Evolutionary conservation across 495 filamentous ascomycete genomes (phyloP).

Genomic region (Lophium mytilinum): DNA sequence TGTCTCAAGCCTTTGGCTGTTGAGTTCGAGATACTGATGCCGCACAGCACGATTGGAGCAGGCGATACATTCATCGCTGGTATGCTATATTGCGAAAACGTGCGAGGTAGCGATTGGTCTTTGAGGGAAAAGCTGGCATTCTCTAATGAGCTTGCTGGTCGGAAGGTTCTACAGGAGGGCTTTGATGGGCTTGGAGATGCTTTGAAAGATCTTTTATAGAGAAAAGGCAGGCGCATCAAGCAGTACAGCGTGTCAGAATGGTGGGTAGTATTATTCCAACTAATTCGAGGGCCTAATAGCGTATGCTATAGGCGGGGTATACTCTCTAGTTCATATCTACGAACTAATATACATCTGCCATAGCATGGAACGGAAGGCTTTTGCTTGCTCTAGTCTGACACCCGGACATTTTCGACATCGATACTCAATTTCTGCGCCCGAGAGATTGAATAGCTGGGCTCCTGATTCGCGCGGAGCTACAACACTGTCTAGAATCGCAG

Average conservation of each 20-base stretch:
- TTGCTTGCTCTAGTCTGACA: background rate
- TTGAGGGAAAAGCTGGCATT: conserved; percentile 46
- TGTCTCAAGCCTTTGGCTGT: conserved; percentile 26
- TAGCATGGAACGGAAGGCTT: background rate
- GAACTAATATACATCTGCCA: background rate
- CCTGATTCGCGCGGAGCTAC: background rate
- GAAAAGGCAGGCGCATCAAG: background rate
- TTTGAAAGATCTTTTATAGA: background rate
- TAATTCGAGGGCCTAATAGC: too few species aligned
- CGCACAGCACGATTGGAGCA: conserved; percentile 54
- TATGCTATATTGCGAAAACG: conserved; percentile 54
- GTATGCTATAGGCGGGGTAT: too few species aligned
- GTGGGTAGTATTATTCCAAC: too few species aligned
- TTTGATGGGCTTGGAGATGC: conserved; percentile 38
- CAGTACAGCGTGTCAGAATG: too few species aligned
- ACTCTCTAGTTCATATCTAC: background rate
- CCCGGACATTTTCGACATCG: background rate
- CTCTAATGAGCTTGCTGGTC: conserved; percentile 58
- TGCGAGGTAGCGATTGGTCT: conserved; percentile 45
- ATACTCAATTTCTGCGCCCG: background rate
- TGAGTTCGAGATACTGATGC: conserved; percentile 13
- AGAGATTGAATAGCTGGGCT: background rate
- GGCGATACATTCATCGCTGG: conserved; percentile 72
- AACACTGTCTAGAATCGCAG: background rate
- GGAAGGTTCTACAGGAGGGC: conserved; percentile 59